These are phyloP conservation scores for Saccharomycopsis amapae DNA, from an alignment of 805 yeast genomes.

Conservation along the genomic window DNA sequence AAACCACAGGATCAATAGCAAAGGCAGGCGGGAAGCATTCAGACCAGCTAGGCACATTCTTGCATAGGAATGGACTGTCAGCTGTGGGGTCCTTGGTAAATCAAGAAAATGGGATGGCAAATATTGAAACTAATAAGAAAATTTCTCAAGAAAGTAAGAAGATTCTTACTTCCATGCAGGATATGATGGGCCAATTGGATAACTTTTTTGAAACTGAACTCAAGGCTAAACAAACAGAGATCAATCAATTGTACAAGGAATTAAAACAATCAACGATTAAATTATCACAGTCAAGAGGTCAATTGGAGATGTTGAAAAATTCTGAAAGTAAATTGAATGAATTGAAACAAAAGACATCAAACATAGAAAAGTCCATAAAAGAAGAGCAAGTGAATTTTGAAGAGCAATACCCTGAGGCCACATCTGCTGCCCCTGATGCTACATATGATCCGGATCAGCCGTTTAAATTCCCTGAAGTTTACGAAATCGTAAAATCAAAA, in stretches of 20 bases:
- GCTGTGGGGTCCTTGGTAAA: no score
- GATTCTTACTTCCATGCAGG: slow-evolving; percentile 44
- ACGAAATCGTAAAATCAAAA: slow-evolving; percentile 42
- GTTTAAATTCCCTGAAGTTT: slow-evolving; percentile 61
- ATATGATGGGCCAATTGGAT: slow-evolving; percentile 45
- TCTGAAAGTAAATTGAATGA: slow-evolving; percentile 39
- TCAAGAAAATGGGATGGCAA: no score
- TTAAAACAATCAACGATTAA: slow-evolving; percentile 50
- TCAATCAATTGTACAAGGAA: slow-evolving; percentile 46
- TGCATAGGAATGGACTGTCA: slow-evolving; percentile 3
- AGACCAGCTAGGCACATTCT: background rate
- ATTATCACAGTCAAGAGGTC: slow-evolving; percentile 41
- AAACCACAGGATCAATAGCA: slow-evolving; percentile 16
- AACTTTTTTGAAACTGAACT: slow-evolving; percentile 54
- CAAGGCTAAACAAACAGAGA: slow-evolving; percentile 41
- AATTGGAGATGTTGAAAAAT: slow-evolving; percentile 45
- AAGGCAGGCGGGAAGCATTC: background rate
- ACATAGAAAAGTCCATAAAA: slow-evolving; percentile 53
- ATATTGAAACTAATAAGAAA: slow-evolving; percentile 2
- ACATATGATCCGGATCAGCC: slow-evolving; percentile 87
- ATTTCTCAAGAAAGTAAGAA: slow-evolving; percentile 31
- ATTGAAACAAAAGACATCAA: slow-evolving; percentile 46
- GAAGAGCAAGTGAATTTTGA: slow-evolving; percentile 56
- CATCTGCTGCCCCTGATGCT: slow-evolving; percentile 33
- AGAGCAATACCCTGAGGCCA: slow-evolving; percentile 34